Evolutionary conservation across 2,329 filamentous ascomycete genomes (phyloP), one percentile per base, ranked within the genome.

Genomic region (Scedosporium dehoogii): DNA sequence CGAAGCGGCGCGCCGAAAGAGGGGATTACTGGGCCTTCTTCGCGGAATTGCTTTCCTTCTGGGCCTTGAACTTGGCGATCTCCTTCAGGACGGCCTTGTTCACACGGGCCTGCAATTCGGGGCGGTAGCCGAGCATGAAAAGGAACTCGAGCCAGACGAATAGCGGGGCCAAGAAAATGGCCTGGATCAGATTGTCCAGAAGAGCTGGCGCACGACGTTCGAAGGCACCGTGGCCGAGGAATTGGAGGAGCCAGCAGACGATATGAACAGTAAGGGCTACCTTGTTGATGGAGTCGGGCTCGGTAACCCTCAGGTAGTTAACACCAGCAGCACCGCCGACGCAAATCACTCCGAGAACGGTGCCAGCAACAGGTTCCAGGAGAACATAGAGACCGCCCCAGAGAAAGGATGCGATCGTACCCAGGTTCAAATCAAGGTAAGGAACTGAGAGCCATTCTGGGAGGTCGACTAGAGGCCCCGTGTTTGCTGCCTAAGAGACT

Each of bases 61-160:
- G 76, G 42, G 81, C 78, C 69, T 79, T 85, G 72, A 92, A 87
- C 74, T 91, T 94, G 68, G 84, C 81, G 66, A 97, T 82, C 72
- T 96, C 91, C 68, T 84, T 79, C 71, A 86, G 76, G 3, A 97
- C 90, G 44, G 83, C 85, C 72, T 87, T 86, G 65, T 93, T 85
- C 55, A 97, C 85, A 59, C 93, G 85, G 64, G 83, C 82, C 77
- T 93, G 91, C 68, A 99, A 79, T 73, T 96, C 92, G 1, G 88
- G 90, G 64, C 94, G 85, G 75, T 97, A 99, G 58, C 94, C 94
- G 59, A 96, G 84, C 70, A 82, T 86, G 79, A 99, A 99, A 27
- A 99, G 81, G 25, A 96, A 77, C 78, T 97, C 92, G 69, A 99
- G 88, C 90, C 94, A 99, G 63, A 97, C 93, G 69, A 97, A 99